Percentiles rank a stretch among this genome's conserved stretches.
phyloP scores from a whole-genome alignment of 768 basidiomycete species.

The Termitomyces heimii region DNA sequence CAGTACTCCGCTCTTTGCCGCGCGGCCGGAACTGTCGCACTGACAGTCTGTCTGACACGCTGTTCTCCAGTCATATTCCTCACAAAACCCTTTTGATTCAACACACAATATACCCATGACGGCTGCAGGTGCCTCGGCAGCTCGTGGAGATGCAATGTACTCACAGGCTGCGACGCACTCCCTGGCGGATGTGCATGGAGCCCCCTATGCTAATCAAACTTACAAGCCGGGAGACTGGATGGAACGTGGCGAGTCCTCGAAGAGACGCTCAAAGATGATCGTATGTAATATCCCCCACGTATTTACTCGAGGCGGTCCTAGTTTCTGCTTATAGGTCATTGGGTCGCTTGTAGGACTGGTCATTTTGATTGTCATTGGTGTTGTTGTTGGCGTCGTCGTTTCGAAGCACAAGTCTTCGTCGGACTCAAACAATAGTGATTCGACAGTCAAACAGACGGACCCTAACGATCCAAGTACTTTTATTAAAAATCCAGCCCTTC shows the following conservation, averaged over 20 bases:
- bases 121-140: slow-evolving; percentile 5
- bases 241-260: slow-evolving; percentile 5
- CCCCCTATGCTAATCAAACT: slow-evolving; percentile 6
- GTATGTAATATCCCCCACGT: slow-evolving; percentile 6
- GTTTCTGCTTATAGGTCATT: slow-evolving; percentile 33
- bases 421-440: slow-evolving; percentile 2
- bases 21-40: background rate
- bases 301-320: background rate
- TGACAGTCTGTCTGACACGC: background rate
- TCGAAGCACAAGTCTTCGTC: slow-evolving; percentile 28
- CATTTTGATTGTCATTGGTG: slow-evolving; percentile 39
- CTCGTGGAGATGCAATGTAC: slow-evolving; percentile 13
- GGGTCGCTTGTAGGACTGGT: slow-evolving; percentile 30
- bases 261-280: slow-evolving; percentile 18
- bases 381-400: slow-evolving; percentile 54
- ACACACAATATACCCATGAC: slow-evolving; percentile 13
- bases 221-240: slow-evolving; percentile 16
- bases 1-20: background rate
- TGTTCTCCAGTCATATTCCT: background rate
- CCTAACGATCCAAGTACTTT: slow-evolving; percentile 76
- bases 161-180: slow-evolving; percentile 14
- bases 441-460: slow-evolving; percentile 21
- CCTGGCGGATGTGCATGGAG: slow-evolving; percentile 6
- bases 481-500: slow-evolving; percentile 57
- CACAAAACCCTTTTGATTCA: slow-evolving; percentile 15